Conservation (phyloP, 78 protist genomes). For the Dictyostelium purpureum region DNA sequence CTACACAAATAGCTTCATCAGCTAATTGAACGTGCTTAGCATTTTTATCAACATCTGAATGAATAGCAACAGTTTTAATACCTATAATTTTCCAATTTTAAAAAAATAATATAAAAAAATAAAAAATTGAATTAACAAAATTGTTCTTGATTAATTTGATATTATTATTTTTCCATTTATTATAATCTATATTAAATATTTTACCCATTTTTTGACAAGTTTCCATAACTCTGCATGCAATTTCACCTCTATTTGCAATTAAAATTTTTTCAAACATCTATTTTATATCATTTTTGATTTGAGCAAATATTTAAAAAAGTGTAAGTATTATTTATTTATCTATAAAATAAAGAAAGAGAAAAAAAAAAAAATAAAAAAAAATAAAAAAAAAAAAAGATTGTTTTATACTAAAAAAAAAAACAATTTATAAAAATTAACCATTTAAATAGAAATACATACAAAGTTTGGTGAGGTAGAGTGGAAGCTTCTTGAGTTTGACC, state of each 20-base stretch:
- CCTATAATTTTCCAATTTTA: too few relatives aligned
- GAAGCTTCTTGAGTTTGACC: constrained; percentile 6
- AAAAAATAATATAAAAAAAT: too few relatives aligned
- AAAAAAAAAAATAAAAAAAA: too few relatives aligned
- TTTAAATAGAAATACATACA: not conserved
- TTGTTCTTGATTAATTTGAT: constrained; percentile 87
- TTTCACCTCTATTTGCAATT: constrained; percentile 99
- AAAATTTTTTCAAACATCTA: constrained; percentile 93
- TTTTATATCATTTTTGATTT: not conserved
- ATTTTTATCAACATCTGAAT: constrained; percentile 92
- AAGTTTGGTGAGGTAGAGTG: constrained; percentile 5
- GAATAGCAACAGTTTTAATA: constrained; percentile 97
- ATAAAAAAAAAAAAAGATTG: too few relatives aligned
- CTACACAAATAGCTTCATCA: constrained; percentile 92
- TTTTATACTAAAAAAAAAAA: too few relatives aligned
- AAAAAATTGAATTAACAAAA: too few relatives aligned
- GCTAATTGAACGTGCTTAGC: constrained; percentile 88
- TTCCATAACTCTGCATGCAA: constrained; percentile 96
- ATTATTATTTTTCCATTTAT: constrained; percentile 92
- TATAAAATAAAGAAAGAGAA: too few relatives aligned
- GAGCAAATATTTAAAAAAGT: too few relatives aligned
- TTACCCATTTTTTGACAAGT: constrained; percentile 96
- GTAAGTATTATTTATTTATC: too few relatives aligned
- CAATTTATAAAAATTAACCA: too few relatives aligned
- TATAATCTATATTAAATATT: too few relatives aligned